Evolutionary conservation across 371 early-diverging fungal species (phyloP).

Genomic region (Dinochytrium kinnereticum): DNA sequence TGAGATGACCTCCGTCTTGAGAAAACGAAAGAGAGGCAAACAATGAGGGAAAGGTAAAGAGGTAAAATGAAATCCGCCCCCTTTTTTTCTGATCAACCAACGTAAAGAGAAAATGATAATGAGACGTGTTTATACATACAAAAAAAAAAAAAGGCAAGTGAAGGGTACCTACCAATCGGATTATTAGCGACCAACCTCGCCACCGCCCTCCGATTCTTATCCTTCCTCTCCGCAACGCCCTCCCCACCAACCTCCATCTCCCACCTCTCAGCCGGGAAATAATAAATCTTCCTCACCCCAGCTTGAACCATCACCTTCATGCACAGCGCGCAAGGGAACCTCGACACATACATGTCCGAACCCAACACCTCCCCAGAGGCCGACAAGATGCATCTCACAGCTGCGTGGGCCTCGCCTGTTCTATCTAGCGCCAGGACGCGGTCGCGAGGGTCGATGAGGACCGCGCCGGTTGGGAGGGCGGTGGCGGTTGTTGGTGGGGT

Average conservation of each 20-base stretch:
- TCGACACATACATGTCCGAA: conserved; percentile 49
- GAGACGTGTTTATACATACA: neutral
- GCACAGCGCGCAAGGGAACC: conserved; percentile 50
- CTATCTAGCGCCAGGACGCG: conserved; percentile 34
- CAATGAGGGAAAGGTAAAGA: no score
- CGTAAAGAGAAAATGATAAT: neutral
- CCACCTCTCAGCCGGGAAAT: conserved; percentile 49
- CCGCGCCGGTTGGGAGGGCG: conserved; percentile 35
- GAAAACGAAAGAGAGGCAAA: no score
- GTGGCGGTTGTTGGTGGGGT: neutral
- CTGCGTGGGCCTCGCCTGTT: conserved; percentile 46
- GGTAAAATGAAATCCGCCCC: no score
- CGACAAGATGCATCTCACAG: conserved; percentile 43
- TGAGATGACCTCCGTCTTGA: no score
- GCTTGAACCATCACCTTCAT: conserved; percentile 51
- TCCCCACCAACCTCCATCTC: conserved; percentile 35
- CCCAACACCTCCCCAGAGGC: conserved; percentile 37
- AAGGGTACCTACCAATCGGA: conserved; percentile 32
- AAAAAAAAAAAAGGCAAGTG: neutral
- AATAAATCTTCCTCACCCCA: conserved; percentile 48
- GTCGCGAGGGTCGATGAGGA: conserved; percentile 40
- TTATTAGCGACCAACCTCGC: conserved; percentile 46
- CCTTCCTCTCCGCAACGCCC: conserved; percentile 24
- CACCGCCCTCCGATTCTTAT: conserved; percentile 40
- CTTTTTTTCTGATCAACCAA: no score